Base-by-base conservation (phyloP, 805 yeast species). In the Saccharomycopsis lassenensis region DNA sequence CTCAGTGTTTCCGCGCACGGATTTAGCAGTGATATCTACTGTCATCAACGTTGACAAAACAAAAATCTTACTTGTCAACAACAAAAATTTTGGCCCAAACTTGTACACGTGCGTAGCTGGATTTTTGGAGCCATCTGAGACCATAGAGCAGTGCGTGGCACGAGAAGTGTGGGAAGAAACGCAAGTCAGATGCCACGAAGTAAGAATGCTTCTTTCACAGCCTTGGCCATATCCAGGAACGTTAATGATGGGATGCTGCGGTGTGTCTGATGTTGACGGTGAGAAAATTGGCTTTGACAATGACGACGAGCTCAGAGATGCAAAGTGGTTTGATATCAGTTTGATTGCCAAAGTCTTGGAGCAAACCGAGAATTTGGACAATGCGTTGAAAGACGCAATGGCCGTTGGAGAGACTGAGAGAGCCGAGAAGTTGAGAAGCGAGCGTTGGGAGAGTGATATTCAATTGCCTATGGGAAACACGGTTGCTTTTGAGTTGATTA, bases 181-280 rank as follows among this genome's bases (percentile, higher is more conserved):
- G 5, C 96, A 96, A 7, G 79, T 84, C 24, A 45, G 56, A 3
- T 55, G 67, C 20, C 26, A 21, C 12, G 25, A 35, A 10, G 79
- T 87, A 21, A 58, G 65, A 34, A 67, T 87, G 37, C 58, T 79
- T 18, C 64, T 74, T 48, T 71, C 89, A 10, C 97, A 89, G 58
- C 97, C 97, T 3, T 89, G 97, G 97, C 97, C 97, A 12, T 89
- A 77, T 55, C 97, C 97, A 1, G 86, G 84, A 1, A 85, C 79
- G 52, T 57, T 89, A 47, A 87, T 87, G 97, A 68, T 89, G 46
- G 96, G 96, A 4, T 87, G 95, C 55, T 55, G 86, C 36, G 95
- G 75, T 2, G 57, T 69, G 24, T 87, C 84, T n/a, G 77, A 77
- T 2, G 69, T 73, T 50, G 54, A 49, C 4, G 75, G 76, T 48